Evolutionary conservation across 2,329 filamentous ascomycete species (phyloP).

Genomic region (Arthrinium phaeospermum): DNA sequence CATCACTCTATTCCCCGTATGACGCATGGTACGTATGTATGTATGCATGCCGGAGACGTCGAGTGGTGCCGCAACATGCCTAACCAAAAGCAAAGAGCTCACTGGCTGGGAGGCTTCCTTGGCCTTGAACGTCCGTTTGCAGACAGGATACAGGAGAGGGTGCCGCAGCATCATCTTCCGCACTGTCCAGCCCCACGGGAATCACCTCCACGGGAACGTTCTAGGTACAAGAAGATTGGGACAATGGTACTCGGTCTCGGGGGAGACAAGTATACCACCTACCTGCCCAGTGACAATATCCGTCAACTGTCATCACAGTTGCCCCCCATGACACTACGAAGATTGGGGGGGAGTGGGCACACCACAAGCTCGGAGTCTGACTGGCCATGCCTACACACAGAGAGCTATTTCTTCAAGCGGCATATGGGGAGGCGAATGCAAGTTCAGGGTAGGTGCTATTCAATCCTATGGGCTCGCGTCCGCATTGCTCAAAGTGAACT

Average conservation of each 20-base stretch:
- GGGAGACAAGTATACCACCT: not conserved
- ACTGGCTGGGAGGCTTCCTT: not conserved
- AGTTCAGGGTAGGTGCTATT: conserved; percentile 13
- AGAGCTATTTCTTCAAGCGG: conserved; percentile 15
- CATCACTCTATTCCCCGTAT: conserved; percentile 7
- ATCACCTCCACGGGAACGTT: not conserved
- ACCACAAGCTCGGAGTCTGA: not conserved
- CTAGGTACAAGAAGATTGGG: not conserved
- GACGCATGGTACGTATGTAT: not conserved
- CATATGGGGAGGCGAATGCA: conserved; percentile 8
- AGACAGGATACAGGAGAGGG: not conserved
- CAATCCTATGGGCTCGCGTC: conserved; percentile 14
- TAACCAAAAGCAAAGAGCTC: not conserved
- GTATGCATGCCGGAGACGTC: not conserved
- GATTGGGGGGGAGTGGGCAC: not conserved
- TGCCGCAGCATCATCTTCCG: not conserved
- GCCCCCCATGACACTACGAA: not conserved
- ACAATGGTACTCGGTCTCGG: not conserved
- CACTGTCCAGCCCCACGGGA: not conserved
- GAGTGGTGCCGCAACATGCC: conserved; percentile 13
- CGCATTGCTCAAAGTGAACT: not conserved
- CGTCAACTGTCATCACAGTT: not conserved
- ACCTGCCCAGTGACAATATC: not conserved
- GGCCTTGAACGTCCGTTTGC: conserved; percentile 3
- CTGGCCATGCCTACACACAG: not conserved